These are phyloP conservation scores for Triadica sebifera DNA, from an alignment of 345 rosid genomes.

Conservation along the genomic window DNA sequence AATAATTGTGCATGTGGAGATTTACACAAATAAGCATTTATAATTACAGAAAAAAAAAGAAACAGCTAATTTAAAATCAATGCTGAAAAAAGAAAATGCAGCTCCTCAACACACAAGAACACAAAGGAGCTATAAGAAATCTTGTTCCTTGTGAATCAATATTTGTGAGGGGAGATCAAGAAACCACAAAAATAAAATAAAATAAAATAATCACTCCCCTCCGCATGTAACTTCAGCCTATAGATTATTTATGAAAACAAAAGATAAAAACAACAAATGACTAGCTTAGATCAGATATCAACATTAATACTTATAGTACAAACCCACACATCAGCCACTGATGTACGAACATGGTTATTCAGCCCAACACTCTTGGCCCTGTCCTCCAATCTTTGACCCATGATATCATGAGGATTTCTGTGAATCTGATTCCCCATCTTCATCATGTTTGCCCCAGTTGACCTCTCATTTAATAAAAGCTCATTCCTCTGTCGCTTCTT, in stretches of 20 bases:
- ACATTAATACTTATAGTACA: conserved; percentile 37
- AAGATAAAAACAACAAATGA: background rate
- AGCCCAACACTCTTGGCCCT: conserved; percentile 67
- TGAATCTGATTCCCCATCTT: conserved; percentile 66
- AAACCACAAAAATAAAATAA: background rate
- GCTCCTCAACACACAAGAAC: background rate
- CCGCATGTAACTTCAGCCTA: background rate
- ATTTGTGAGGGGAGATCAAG: background rate
- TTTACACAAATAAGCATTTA: background rate
- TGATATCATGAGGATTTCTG: conserved; percentile 53
- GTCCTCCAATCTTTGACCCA: conserved; percentile 67
- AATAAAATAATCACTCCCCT: background rate
- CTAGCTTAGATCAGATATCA: conserved; percentile 7
- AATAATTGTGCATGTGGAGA: background rate
- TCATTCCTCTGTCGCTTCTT: conserved; percentile 79
- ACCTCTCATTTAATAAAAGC: conserved; percentile 53
- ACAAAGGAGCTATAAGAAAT: background rate
- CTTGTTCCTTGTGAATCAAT: background rate
- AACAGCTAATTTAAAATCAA: background rate
- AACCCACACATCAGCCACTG: conserved; percentile 76
- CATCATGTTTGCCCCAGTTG: conserved; percentile 47
- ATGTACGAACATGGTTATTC: conserved; percentile 71
- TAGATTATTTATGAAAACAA: background rate
- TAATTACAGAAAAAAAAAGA: background rate
- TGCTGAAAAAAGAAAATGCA: background rate